phyloP scores from a whole-genome alignment of 768 basidiomycete species.

The Leccinum uliginosum region DNA sequence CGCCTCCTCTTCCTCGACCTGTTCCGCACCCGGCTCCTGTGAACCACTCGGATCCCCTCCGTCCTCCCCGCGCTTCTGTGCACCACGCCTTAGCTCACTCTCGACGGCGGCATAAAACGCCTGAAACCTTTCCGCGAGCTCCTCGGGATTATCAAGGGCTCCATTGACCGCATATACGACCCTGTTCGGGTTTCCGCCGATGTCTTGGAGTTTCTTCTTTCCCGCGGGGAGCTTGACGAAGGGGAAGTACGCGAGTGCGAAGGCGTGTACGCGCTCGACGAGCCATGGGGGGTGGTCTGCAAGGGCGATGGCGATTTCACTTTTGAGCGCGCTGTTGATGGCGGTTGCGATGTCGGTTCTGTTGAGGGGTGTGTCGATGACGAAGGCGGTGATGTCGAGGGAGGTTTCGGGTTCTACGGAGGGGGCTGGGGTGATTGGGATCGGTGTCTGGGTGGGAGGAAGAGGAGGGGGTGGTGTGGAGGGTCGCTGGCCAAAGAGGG shows the following conservation, averaged over 20 bases:
- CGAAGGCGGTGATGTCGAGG: constrained; percentile 58
- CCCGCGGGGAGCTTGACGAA: constrained; percentile 39
- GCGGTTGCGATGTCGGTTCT: constrained; percentile 50
- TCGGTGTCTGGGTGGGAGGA: constrained; percentile 17
- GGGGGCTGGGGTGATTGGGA: background rate
- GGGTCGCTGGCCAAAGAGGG: constrained; percentile 58
- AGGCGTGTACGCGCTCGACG: constrained; percentile 52
- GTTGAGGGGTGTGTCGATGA: constrained; percentile 50
- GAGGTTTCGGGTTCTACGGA: constrained; percentile 32
- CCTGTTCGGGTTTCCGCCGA: constrained; percentile 21
- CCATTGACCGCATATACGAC: constrained; percentile 38
- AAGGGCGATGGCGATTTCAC: constrained; percentile 51
- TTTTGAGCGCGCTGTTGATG: constrained; percentile 49
- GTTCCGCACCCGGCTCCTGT: constrained; percentile 8
- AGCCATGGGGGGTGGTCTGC: constrained; percentile 52
- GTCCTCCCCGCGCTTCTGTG: constrained; percentile 5
- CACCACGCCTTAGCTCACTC: constrained; percentile 47
- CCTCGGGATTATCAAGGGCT: constrained; percentile 45
- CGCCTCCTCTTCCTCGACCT: constrained; percentile 21
- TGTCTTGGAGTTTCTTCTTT: constrained; percentile 31
- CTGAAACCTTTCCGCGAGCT: constrained; percentile 55
- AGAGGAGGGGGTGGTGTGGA: constrained; percentile 28
- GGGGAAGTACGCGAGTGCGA: constrained; percentile 53
- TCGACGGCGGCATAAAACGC: constrained; percentile 67
- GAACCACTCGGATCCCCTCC: constrained; percentile 10